phyloP scores from a whole-genome alignment of 192 early-diverging fungal genomes.

The Bifiguratus adelaidae region DNA sequence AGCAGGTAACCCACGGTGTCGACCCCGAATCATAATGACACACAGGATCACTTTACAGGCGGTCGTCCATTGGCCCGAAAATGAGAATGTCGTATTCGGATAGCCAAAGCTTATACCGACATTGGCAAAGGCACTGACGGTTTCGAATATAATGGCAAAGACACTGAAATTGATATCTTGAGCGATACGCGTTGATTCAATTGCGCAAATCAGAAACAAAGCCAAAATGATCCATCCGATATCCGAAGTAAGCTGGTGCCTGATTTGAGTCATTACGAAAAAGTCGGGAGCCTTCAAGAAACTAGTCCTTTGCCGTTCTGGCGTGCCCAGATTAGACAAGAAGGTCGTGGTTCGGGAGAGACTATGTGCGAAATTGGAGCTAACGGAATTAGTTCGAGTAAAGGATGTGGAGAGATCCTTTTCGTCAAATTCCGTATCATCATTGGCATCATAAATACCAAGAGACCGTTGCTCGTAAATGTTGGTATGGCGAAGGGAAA shows the following conservation, averaged over 20 bases:
- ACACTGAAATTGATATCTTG: conserved; percentile 14
- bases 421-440: conserved; percentile 5
- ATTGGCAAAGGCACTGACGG: conserved; percentile 20
- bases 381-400: no score
- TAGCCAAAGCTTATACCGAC: conserved; percentile 17
- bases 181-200: conserved; percentile 16
- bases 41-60: conserved; percentile 16
- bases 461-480: conserved; percentile 22
- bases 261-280: conserved; percentile 22
- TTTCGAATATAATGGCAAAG: conserved; percentile 15
- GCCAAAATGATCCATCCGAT: conserved; percentile 17
- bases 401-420: no score
- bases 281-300: conserved; percentile 19
- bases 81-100: conserved; percentile 13
- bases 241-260: conserved; percentile 16
- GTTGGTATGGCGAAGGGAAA: conserved; percentile 23
- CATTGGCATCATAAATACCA: conserved; percentile 13
- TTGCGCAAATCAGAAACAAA: conserved; percentile 14
- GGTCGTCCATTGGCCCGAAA: conserved; percentile 7
- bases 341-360: no score
- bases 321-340: no score
- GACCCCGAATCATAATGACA: conserved; percentile 15
- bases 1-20: conserved; percentile 22
- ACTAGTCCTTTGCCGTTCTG: no score
- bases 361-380: no score